phyloP scores from a whole-genome alignment of 768 basidiomycete genomes.

The Mycena sanguinolenta region DNA sequence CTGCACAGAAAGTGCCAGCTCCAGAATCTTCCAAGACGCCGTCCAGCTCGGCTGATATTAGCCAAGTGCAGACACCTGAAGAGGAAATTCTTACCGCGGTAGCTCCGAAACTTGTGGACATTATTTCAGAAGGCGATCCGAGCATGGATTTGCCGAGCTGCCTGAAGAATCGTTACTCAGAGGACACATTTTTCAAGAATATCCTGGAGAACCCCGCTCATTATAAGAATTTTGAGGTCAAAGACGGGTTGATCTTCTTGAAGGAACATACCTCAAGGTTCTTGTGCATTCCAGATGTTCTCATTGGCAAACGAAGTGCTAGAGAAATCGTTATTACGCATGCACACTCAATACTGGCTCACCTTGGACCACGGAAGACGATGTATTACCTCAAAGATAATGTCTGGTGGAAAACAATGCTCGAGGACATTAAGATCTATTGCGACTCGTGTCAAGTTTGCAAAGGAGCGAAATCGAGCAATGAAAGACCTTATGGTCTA shows the following conservation, averaged over 20 bases:
- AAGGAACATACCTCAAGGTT: not conserved
- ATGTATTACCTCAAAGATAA: conserved; percentile 5
- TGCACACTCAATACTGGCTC: conserved; percentile 53
- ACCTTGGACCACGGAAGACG: conserved; percentile 46
- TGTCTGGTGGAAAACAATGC: conserved; percentile 19
- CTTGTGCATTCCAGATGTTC: conserved; percentile 43
- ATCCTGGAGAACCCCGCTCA: conserved; percentile 40
- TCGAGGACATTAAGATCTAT: conserved; percentile 12
- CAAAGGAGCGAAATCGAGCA: not conserved
- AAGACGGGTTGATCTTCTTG: conserved; percentile 42
- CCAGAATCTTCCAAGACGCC: too few relatives aligned
- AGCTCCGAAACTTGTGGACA: conserved; percentile 6
- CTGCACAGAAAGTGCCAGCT: too few relatives aligned
- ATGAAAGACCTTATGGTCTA: conserved; percentile 38
- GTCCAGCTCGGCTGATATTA: not conserved
- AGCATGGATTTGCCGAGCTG: conserved; percentile 4
- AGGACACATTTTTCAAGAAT: conserved; percentile 46
- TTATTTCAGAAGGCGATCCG: conserved; percentile 13
- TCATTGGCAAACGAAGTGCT: conserved; percentile 14
- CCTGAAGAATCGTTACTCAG: conserved; percentile 35
- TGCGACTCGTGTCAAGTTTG: conserved; percentile 20
- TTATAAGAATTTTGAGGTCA: too few relatives aligned
- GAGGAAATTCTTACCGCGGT: not conserved
- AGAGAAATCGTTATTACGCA: conserved; percentile 48
- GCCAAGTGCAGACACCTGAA: conserved; percentile 5